Evolutionary conservation across 140 eudicot genomes (phyloP), one percentile per base, ranked within the genome.

Genomic region (Anethum foeniculum): DNA sequence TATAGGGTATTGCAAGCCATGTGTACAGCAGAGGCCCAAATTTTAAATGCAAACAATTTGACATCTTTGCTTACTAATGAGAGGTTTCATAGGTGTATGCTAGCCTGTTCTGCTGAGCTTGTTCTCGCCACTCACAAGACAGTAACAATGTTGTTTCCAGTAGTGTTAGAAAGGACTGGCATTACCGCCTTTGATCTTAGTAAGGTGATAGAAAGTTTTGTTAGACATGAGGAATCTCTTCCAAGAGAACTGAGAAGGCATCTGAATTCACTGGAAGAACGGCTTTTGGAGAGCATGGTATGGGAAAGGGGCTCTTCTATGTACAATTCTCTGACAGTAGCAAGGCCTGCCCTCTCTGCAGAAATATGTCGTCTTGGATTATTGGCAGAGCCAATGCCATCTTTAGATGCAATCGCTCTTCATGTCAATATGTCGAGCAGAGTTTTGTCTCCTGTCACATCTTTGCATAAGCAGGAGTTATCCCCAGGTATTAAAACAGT

Each of bases 301-400:
- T 96, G 99, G 99, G 99, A 93, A 84, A 96, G 88, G 82, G 99
- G 99, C 39, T 96, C 99, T 43, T 93, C 98, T 0, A 88, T 96
- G 97, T 96, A 96, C 90, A 96, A 96, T 86, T 96, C 98, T 64
- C 81, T 96, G 85, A 86, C 81, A 10, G 88, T 96, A 67, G 99
- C 99, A 73, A 86, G 89, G 73, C 97, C 98, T 18, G 73, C 79
- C 16, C 89, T 96, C 81, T 89, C 97, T 81, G 85, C 88, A 32
- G 98, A 96, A 79, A 93, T 96, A 41, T 88, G 77, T 78, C 96
- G 96, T 65, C 85, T 86, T 60, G 97, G 99, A 79, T 77, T 96
- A 89, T 87, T 93, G 87, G 99, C 98, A 48, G 99, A 96, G 47
- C 99, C 98, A 51, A 93, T 96, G 99, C 96, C 94, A 3, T 91